phyloP scores from a whole-genome alignment of 257 asterid species.

The Salvia hispanica region DNA sequence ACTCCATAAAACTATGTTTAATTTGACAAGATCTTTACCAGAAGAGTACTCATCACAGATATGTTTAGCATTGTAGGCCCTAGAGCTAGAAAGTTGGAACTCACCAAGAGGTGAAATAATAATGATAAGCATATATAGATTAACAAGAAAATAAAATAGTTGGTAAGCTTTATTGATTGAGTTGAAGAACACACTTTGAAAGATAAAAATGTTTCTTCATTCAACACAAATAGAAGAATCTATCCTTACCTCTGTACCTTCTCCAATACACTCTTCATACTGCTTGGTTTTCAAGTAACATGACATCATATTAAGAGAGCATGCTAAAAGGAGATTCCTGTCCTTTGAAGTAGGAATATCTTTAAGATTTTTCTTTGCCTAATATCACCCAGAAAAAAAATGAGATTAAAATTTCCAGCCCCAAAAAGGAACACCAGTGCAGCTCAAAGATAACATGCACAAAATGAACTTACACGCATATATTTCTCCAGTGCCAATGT shows the following conservation, averaged over 20 bases:
- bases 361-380: constrained; percentile 91
- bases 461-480: constrained; percentile 62
- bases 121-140: background rate
- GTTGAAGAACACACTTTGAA: too few species aligned
- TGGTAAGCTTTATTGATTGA: background rate
- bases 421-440: constrained; percentile 1
- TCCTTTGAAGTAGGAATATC: constrained; percentile 66
- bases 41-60: constrained; percentile 24
- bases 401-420: constrained; percentile 9
- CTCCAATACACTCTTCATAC: constrained; percentile 72
- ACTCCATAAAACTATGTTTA: too few species aligned
- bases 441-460: constrained; percentile 23
- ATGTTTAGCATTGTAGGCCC: constrained; percentile 11
- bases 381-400: constrained; percentile 14
- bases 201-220: too few species aligned
- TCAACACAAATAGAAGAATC: background rate
- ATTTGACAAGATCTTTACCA: background rate
- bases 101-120: constrained; percentile 17
- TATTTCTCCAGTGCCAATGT: constrained; percentile 74
- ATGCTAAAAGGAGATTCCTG: constrained; percentile 61
- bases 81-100: constrained; percentile 19
- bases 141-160: background rate
- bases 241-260: constrained; percentile 88
- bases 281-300: constrained; percentile 85
- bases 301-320: constrained; percentile 97